Conservation (phyloP, 768 basidiomycete genomes). For the Suillus subluteus region DNA sequence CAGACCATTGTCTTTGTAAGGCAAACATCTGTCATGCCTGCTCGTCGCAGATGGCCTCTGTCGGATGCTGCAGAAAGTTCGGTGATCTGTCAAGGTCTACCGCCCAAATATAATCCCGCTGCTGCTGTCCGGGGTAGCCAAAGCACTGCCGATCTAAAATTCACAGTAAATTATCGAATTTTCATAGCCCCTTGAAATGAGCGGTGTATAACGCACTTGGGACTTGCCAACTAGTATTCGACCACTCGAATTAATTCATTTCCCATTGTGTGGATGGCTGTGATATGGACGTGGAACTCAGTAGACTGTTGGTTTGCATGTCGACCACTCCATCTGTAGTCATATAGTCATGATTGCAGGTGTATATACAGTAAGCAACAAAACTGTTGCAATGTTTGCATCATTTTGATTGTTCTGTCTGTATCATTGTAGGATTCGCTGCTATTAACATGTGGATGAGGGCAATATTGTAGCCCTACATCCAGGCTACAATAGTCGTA, state of each 20-base stretch:
- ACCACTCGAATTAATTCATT: background rate
- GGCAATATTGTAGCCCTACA: no score
- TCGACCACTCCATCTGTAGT: background rate
- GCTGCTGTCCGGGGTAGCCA: background rate
- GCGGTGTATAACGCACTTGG: background rate
- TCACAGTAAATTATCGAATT: background rate
- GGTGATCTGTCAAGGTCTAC: background rate
- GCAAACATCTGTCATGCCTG: constrained; percentile 12
- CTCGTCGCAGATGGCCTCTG: constrained; percentile 6
- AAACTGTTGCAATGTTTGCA: no score
- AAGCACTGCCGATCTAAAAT: background rate
- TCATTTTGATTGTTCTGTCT: no score
- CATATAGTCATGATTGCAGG: no score
- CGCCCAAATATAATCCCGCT: background rate
- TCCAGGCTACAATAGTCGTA: no score
- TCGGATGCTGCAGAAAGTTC: background rate
- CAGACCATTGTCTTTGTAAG: background rate
- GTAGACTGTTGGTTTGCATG: background rate
- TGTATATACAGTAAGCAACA: no score
- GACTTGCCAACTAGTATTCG: background rate
- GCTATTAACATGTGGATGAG: no score
- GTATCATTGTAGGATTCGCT: no score
- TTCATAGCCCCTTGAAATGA: background rate
- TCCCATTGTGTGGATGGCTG: background rate
- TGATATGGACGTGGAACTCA: background rate